Conservation (phyloP, 2,329 filamentous ascomycete species). For the Basipetospora chlamydospora region DNA sequence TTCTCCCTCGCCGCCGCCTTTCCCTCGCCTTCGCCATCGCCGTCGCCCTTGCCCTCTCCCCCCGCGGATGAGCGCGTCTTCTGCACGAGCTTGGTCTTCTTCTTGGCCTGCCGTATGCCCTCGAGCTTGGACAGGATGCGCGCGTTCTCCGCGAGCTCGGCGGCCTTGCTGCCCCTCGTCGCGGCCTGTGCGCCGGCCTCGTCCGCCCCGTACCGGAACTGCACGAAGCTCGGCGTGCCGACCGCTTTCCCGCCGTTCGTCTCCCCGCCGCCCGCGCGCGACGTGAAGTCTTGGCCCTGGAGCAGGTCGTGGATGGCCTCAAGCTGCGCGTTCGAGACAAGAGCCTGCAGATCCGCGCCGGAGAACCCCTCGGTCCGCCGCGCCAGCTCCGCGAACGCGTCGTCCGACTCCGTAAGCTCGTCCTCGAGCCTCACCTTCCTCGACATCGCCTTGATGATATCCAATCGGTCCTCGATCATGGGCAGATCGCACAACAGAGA, state of each 20-base stretch:
- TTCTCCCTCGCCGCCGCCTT: conserved; percentile 22
- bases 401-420: conserved; percentile 42
- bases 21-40: conserved; percentile 10
- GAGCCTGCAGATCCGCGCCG: conserved; percentile 84
- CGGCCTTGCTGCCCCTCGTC: conserved; percentile 35
- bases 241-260: conserved; percentile 15
- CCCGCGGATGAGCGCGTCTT: conserved; percentile 7
- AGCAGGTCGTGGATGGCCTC: conserved; percentile 94
- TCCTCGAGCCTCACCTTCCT: conserved; percentile 62
- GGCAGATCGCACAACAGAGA: conserved; percentile 86
- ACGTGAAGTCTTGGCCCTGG: conserved; percentile 34
- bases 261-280: conserved; percentile 18
- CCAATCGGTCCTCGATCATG: conserved; percentile 60
- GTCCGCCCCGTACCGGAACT: conserved; percentile 66
- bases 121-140: conserved; percentile 71
- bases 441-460: conserved; percentile 77
- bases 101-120: conserved; percentile 58
- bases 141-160: conserved; percentile 57
- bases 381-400: conserved; percentile 58
- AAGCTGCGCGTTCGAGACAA: conserved; percentile 91
- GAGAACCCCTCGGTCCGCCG: conserved; percentile 75
- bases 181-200: conserved; percentile 22
- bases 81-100: conserved; percentile 22
- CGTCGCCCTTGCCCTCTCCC: conserved; percentile 8
- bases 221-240: conserved; percentile 46